Evolutionary conservation across 202 grass and related monocot species (phyloP).

Genomic region (Hordeum pubiflorum): DNA sequence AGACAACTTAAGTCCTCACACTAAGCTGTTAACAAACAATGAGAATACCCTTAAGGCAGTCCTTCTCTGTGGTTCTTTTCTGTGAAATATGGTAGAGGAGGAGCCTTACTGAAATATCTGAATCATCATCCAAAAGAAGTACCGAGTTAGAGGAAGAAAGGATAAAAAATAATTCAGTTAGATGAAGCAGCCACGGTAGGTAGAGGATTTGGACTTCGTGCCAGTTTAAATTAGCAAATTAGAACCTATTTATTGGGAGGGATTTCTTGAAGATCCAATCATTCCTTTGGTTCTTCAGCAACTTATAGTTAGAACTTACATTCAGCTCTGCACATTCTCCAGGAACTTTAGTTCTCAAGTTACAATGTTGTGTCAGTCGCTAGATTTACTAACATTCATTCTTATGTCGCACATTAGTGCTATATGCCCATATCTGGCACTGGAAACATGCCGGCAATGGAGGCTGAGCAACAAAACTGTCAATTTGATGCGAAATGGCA

Average conservation of each 20-base stretch:
- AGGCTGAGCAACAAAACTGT: constrained; percentile 97
- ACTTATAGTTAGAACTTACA: constrained; percentile 21
- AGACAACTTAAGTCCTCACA: not conserved
- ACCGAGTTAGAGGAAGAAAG: not conserved
- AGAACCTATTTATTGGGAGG: not conserved
- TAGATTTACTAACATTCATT: constrained; percentile 33
- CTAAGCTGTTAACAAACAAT: not conserved
- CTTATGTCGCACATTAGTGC: constrained; percentile 49
- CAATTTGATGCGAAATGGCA: constrained; percentile 96
- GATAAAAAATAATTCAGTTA: not conserved
- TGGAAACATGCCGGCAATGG: constrained; percentile 97
- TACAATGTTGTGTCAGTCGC: not conserved
- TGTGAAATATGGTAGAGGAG: not conserved
- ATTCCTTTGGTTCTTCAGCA: not conserved
- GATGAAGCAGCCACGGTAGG: not conserved
- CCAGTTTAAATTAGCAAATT: not conserved
- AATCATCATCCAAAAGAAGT: not conserved
- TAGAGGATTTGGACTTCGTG: not conserved
- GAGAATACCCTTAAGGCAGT: not conserved
- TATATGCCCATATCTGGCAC: constrained; percentile 87
- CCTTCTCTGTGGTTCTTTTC: not conserved
- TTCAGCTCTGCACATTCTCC: constrained; percentile 5
- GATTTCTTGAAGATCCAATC: not conserved
- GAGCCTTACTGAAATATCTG: not conserved
- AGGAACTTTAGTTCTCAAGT: constrained; percentile 8